These are phyloP conservation scores for Sclerotinia glacialis DNA, from an alignment of 2,329 filamentous ascomycete genomes.

Conservation along the genomic window DNA sequence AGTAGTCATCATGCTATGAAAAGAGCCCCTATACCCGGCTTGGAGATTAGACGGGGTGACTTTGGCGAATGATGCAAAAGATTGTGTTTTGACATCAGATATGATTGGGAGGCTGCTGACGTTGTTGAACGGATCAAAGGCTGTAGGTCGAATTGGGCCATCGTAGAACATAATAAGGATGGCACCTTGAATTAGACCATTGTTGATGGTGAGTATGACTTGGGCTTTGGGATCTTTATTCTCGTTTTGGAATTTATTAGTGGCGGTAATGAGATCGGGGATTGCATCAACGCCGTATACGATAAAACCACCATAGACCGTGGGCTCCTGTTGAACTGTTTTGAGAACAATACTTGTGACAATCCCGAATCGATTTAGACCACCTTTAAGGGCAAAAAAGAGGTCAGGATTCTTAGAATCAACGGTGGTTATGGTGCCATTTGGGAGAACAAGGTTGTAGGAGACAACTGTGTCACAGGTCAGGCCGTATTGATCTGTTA, in stretches of 20 bases:
- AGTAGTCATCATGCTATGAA: slow-evolving; percentile 37
- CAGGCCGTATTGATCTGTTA: slow-evolving; percentile 35
- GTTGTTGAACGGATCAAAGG: slow-evolving; percentile 31
- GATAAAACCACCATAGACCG: slow-evolving; percentile 31
- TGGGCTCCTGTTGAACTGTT: slow-evolving; percentile 39
- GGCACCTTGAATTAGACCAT: slow-evolving; percentile 15
- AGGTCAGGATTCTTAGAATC: slow-evolving; percentile 38
- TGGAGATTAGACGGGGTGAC: slow-evolving; percentile 28
- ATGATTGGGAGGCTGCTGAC: slow-evolving; percentile 23
- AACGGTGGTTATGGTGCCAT: slow-evolving; percentile 38
- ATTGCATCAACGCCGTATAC: slow-evolving; percentile 34
- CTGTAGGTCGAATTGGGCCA: slow-evolving; percentile 32
- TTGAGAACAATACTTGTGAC: slow-evolving; percentile 38
- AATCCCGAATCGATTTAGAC: slow-evolving; percentile 33
- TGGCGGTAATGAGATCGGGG: slow-evolving; percentile 34
- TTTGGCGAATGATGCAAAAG: slow-evolving; percentile 24
- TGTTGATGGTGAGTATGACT: slow-evolving; percentile 37
- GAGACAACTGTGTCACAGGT: slow-evolving; percentile 40
- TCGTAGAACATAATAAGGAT: slow-evolving; percentile 37
- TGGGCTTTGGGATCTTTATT: slow-evolving; percentile 37
- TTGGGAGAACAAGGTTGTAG: slow-evolving; percentile 34
- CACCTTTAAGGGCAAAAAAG: slow-evolving; percentile 39
- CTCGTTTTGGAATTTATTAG: slow-evolving; percentile 30
- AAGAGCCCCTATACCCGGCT: slow-evolving; percentile 33
- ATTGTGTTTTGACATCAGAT: background rate